Percentiles rank a stretch among this genome's conserved stretches.
Evolutionary conservation across 164 flowering plant species (phyloP).

Genomic region (Cinnamomum chago): DNA sequence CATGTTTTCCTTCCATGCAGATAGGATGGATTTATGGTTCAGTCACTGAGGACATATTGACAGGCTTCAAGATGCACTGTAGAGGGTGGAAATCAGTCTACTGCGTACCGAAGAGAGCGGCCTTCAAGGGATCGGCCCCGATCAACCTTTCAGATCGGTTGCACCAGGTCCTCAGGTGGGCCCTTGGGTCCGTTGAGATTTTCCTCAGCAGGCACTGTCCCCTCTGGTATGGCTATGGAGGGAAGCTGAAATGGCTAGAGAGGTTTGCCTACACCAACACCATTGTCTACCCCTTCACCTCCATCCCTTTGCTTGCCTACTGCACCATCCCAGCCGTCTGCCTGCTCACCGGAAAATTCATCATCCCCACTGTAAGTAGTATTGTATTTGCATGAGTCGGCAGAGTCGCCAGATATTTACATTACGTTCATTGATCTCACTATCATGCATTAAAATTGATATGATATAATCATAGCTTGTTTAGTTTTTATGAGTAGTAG

Average conservation of each 20-base stretch:
- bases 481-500: no score
- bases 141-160: conserved; percentile 45
- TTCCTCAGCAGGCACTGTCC: conserved; percentile 47
- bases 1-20: conserved; percentile 12
- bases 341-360: conserved; percentile 43
- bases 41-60: conserved; percentile 44
- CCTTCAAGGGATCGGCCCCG: conserved; percentile 47
- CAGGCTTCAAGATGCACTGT: conserved; percentile 43
- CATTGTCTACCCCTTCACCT: conserved; percentile 42
- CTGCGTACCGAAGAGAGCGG: conserved; percentile 27
- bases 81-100: conserved; percentile 40
- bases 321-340: conserved; percentile 44
- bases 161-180: conserved; percentile 48
- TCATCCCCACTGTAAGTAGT: conserved; percentile 35
- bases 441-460: no score
- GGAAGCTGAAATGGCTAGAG: conserved; percentile 41
- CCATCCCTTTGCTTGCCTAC: conserved; percentile 39
- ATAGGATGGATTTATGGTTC: conserved; percentile 48
- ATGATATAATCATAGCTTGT: no score
- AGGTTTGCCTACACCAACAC: conserved; percentile 42
- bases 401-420: no score
- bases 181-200: conserved; percentile 42
- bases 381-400: not conserved
- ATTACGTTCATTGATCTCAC: no score
- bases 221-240: conserved; percentile 45